Conservation (phyloP, 2,329 filamentous ascomycete genomes). For the Penicillium psychrosexuale region DNA sequence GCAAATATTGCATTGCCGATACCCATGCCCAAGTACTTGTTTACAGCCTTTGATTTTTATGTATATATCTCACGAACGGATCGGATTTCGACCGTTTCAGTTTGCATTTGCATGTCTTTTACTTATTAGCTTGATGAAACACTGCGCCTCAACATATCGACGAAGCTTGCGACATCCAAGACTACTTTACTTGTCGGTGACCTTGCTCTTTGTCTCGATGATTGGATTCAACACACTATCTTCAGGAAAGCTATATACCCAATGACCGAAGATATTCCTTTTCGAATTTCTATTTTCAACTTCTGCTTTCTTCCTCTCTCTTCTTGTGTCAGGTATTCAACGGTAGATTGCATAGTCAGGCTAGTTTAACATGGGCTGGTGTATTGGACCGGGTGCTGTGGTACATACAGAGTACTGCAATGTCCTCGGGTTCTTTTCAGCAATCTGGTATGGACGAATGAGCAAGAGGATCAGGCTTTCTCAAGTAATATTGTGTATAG, state of each 20-base stretch:
- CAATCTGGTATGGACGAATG: too few species aligned
- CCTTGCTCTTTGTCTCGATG: background rate
- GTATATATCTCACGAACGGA: slow-evolving; percentile 1
- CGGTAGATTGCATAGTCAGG: too few species aligned
- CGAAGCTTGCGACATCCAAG: background rate
- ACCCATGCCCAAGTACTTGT: slow-evolving; percentile 7
- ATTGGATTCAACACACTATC: background rate
- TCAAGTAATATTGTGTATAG: too few species aligned
- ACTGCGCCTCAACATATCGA: background rate
- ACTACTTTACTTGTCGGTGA: background rate
- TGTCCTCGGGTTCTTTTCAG: too few species aligned
- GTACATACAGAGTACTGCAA: too few species aligned
- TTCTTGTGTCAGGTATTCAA: too few species aligned
- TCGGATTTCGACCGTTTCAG: background rate
- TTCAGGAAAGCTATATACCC: background rate
- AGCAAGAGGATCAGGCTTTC: too few species aligned
- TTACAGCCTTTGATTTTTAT: background rate
- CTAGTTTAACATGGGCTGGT: too few species aligned
- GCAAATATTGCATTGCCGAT: slow-evolving; percentile 12
- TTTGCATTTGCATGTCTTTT: background rate
- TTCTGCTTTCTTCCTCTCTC: too few species aligned
- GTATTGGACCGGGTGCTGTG: too few species aligned
- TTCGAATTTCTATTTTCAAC: too few species aligned
- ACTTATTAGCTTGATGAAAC: background rate
- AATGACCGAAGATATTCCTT: background rate